Evolutionary conservation across 768 basidiomycete genomes (phyloP).

Genomic region (Russula earlei): DNA sequence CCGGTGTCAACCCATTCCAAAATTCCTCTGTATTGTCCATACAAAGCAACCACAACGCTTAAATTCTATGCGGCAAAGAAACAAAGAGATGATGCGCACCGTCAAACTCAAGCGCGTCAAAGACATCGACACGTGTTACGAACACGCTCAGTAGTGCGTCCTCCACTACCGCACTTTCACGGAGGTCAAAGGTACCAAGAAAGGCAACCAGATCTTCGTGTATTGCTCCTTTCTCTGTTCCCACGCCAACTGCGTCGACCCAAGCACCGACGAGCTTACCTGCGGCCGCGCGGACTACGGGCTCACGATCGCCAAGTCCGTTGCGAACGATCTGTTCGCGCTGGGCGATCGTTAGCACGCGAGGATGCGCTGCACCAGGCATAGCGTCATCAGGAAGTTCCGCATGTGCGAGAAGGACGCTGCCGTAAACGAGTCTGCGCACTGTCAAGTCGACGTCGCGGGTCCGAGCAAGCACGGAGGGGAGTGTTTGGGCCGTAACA

Average conservation of each 20-base stretch:
- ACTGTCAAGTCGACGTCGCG: constrained; percentile 70
- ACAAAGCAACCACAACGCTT: not conserved
- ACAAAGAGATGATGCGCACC: constrained; percentile 34
- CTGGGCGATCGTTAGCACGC: constrained; percentile 56
- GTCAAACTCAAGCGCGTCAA: constrained; percentile 58
- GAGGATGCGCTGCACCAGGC: constrained; percentile 49
- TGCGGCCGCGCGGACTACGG: constrained; percentile 60
- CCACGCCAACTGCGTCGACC: constrained; percentile 49
- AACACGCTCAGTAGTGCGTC: constrained; percentile 72
- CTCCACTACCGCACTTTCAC: constrained; percentile 51
- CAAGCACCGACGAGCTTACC: constrained; percentile 63
- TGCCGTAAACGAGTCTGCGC: constrained; percentile 64
- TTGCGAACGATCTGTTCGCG: constrained; percentile 69
- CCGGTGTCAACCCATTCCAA: constrained; percentile 63
- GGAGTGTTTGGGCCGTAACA: constrained; percentile 43
- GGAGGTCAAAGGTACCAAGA: constrained; percentile 50
- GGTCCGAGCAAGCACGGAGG: constrained; percentile 61
- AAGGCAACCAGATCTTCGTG: constrained; percentile 39
- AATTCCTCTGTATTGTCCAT: constrained; percentile 43
- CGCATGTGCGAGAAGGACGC: constrained; percentile 40
- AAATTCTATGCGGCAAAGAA: not conserved
- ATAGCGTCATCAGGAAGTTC: constrained; percentile 19
- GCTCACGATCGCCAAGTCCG: constrained; percentile 82
- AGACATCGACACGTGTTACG: constrained; percentile 49
- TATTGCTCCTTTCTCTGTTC: constrained; percentile 28